These are phyloP conservation scores for Moesziomyces antarcticus DNA, from an alignment of 1,284 basidiomycete genomes.

Conservation along the genomic window DNA sequence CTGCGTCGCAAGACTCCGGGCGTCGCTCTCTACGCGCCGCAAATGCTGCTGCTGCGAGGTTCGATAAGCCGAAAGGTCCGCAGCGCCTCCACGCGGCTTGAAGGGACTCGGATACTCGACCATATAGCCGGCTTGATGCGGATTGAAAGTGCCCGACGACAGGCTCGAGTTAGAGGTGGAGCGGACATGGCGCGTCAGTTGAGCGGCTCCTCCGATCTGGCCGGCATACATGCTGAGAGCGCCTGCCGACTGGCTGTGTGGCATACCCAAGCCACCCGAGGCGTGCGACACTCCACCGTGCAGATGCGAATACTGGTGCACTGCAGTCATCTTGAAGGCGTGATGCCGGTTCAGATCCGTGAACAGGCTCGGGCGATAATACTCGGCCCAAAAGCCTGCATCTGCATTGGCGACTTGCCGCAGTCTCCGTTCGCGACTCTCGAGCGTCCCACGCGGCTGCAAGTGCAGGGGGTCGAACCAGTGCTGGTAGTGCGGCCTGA, in stretches of 20 bases:
- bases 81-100: constrained; percentile 29
- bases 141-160: constrained; percentile 17
- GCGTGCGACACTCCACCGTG: constrained; percentile 21
- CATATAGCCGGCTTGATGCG: constrained; percentile 23
- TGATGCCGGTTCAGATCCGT: constrained; percentile 66
- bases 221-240: constrained; percentile 40
- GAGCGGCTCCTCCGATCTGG: constrained; percentile 28
- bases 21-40: constrained; percentile 25
- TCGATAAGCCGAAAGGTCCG: constrained; percentile 20
- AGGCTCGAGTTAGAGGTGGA: constrained; percentile 33
- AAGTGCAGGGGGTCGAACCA: constrained; percentile 58
- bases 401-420: constrained; percentile 56
- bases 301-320: constrained; percentile 53
- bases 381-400: constrained; percentile 64
- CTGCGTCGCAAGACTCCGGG: constrained; percentile 19
- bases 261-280: constrained; percentile 27
- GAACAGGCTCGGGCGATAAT: constrained; percentile 66
- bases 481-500: constrained; percentile 49
- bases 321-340: constrained; percentile 67
- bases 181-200: constrained; percentile 24
- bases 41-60: constrained; percentile 12
- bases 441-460: constrained; percentile 27
- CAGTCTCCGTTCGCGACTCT: constrained; percentile 46
- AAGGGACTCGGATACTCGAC: constrained; percentile 46
- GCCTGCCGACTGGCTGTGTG: constrained; percentile 29